Evolutionary conservation across 257 asterid species (phyloP), one percentile per base, ranked within the genome.

Genomic region (Nicotiana undulata): DNA sequence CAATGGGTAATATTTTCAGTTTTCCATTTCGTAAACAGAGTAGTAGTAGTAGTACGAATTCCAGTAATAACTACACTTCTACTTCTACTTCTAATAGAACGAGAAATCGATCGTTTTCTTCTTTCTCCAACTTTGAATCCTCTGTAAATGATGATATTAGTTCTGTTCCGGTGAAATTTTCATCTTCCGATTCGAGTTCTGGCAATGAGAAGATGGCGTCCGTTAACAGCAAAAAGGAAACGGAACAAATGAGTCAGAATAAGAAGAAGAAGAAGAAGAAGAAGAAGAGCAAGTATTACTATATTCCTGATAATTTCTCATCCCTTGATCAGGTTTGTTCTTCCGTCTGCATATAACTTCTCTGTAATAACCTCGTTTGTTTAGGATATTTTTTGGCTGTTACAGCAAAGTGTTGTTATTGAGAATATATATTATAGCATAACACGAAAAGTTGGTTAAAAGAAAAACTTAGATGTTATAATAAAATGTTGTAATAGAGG

Each of bases 291-390:
- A 90, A 92, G 85, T 92, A 92, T 28, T 83, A 82, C 12, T 88
- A 49, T 83, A 92, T 92, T 82, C 91, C 97, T 12, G 97, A 90
- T 85, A 88, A 86, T 59, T 92, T 81, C 88, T 82, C 90, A 60
- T 87, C 97, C 77, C 65, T 92, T 67, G 93, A 92, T 61, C 93
- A 92, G 97, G 97, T 92, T 80, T 8, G 22, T n/a, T 77, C 46
- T 17, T n/a, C 28, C 28, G n/a, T n/a, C n/a, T n/a, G n/a, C n/a
- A n/a, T n/a, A n/a, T n/a, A n/a, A n/a, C n/a, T n/a, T 29, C 31
- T 29, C 3, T 29, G 2, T 40, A 8, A 40, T 3, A 1, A 40
- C 0, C 49, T 40, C 0, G 46, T 37, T 37, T 37, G 10, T 37
- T 37, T 10, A 37, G 9, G 2, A 37, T 37, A 37, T 37, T 1